Base-by-base conservation (phyloP, 2,329 filamentous ascomycete species). In the Iodosphaeria phyllophila region DNA sequence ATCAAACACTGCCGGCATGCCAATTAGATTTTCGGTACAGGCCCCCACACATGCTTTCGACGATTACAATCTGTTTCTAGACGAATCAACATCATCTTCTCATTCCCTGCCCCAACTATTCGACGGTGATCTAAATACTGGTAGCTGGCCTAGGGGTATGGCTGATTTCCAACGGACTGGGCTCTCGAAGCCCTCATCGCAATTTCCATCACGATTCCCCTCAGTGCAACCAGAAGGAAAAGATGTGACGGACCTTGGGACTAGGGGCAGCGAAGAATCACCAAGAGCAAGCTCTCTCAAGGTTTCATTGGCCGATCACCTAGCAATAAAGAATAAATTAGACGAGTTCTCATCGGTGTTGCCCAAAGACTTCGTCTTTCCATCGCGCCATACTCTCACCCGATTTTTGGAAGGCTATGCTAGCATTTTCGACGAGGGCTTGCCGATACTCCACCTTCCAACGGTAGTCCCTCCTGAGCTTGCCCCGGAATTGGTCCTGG, bases 321-420 rank as follows among this genome's bases (percentile, higher is more conserved):
- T 51, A 4, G 47, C 56, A 8, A 67, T 73, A 27, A 62, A 64
- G 37, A 63, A 55, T 28, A 57, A 64, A n/a, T 44, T 74, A 0
- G 58, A 66, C 12, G 65, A 72, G 31, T 74, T 74, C 32, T 64
- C 64, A 1, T 53, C 58, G 1, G 60, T 72, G 4, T 43, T 74
- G 13, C 64, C 70, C 0, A 52, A 48, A 26, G 66, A 69, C 35
- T 79, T 79, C 34, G 58, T 67, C 3, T 64, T 79, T 24, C 74
- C 74, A 2, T 77, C 73, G 4, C 61, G 74, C 3, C 62, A 77
- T 34, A 75, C 74, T 0, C 43, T 79, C 15, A 71, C 68, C 3
- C 52, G 74, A 17, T 79, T 78, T 32, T 47, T 79, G 16, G 71
- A 75, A 30, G 73, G 72, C 2, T 80, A 77, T 36, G 63, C 77